Evolutionary conservation across 768 basidiomycete genomes (phyloP).

Genomic region (Galerina sulciceps): DNA sequence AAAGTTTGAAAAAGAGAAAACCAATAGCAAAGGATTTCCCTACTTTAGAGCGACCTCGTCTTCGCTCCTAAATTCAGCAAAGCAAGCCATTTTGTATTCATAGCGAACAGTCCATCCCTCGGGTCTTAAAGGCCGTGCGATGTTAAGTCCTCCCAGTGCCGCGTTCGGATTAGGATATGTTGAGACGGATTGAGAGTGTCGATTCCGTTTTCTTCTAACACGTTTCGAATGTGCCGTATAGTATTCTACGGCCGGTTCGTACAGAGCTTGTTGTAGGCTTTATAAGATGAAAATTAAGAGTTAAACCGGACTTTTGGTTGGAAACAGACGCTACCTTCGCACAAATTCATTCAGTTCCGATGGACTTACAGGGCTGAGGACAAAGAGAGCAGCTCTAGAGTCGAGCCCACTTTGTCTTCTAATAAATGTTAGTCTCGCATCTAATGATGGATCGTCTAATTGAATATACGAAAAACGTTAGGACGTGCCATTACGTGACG

Average conservation of each 20-base stretch:
- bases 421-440: constrained; percentile 83
- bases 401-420: constrained; percentile 88
- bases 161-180: constrained; percentile 55
- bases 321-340: constrained; percentile 54
- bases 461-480: background rate
- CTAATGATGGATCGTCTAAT: constrained; percentile 83
- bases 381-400: constrained; percentile 90
- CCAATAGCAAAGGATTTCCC: constrained; percentile 11
- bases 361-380: constrained; percentile 89
- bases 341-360: constrained; percentile 90
- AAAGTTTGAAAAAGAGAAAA: constrained; percentile 6
- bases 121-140: constrained; percentile 68
- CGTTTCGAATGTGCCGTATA: constrained; percentile 93
- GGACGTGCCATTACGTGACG: background rate
- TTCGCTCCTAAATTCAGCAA: constrained; percentile 94
- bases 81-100: constrained; percentile 97
- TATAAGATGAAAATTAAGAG: constrained; percentile 7
- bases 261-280: constrained; percentile 87
- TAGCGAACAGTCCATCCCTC: constrained; percentile 97
- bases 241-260: constrained; percentile 90
- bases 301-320: background rate
- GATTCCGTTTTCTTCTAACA: constrained; percentile 86
- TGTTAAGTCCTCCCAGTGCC: constrained; percentile 43
- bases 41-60: constrained; percentile 92
- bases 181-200: constrained; percentile 66